These are phyloP conservation scores for Mycena polygramma DNA, from an alignment of 768 basidiomycete species.

Conservation along the genomic window DNA sequence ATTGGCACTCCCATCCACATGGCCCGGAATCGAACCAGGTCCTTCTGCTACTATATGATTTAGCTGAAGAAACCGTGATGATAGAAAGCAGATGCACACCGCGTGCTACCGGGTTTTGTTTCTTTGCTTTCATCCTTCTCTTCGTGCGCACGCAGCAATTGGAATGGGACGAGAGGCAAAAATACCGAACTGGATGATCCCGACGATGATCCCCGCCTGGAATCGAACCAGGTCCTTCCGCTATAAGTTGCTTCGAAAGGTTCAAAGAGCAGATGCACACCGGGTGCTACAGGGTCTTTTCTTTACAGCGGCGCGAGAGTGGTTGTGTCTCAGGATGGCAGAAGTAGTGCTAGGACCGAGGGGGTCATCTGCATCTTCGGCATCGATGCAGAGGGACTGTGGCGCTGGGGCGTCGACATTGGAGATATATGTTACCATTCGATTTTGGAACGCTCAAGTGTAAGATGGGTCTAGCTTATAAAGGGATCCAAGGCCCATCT, in stretches of 20 bases:
- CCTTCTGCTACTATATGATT: background rate
- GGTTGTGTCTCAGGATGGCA: too few species aligned
- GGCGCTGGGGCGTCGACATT: too few species aligned
- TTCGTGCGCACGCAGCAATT: background rate
- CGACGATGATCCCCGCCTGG: background rate
- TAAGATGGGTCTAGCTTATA: too few species aligned
- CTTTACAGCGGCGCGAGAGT: too few species aligned
- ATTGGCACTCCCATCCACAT: too few species aligned
- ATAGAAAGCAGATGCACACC: background rate
- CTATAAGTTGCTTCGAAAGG: background rate
- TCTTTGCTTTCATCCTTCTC: background rate
- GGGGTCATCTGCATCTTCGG: too few species aligned
- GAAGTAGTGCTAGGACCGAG: too few species aligned
- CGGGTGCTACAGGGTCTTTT: constrained; percentile 8
- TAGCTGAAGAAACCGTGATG: too few species aligned
- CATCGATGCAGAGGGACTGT: too few species aligned
- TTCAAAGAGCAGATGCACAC: background rate
- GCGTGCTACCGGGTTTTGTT: background rate
- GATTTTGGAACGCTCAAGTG: too few species aligned
- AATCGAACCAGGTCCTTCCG: constrained; percentile 1
- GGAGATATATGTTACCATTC: too few species aligned
- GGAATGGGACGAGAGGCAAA: background rate
- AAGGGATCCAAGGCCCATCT: too few species aligned
- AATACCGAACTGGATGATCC: background rate
- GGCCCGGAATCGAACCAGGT: constrained; percentile 10